These are phyloP conservation scores for Tolypocladium tundrense DNA, from an alignment of 2,329 filamentous ascomycete species.

Conservation along the genomic window DNA sequence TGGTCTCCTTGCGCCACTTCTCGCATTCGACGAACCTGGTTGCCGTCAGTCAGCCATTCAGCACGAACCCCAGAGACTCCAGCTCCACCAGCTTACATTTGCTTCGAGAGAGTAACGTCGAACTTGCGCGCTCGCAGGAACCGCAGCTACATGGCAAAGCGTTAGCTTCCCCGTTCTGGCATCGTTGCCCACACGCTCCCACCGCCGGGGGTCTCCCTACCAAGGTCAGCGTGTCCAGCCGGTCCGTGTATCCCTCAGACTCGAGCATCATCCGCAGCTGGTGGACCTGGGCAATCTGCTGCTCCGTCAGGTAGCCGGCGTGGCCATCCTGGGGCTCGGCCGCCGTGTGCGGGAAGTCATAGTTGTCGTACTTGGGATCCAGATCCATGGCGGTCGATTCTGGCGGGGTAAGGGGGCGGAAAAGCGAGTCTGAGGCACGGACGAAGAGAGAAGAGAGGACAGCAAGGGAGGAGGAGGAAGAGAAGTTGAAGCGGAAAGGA, in stretches of 20 bases:
- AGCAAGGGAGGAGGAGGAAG: background rate
- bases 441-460: background rate
- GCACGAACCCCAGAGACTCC: background rate
- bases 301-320: conserved; percentile 73
- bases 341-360: conserved; percentile 79
- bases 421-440: background rate
- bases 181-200: background rate
- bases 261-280: conserved; percentile 83
- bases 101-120: conserved; percentile 70
- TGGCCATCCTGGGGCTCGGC: conserved; percentile 64
- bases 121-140: conserved; percentile 95
- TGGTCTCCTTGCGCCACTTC: conserved; percentile 80
- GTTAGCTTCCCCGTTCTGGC: background rate
- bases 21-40: conserved; percentile 81
- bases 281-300: conserved; percentile 81
- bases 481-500: background rate
- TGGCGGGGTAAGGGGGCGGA: background rate
- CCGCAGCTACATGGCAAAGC: conserved; percentile 47
- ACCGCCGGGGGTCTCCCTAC: conserved; percentile 36
- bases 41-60: conserved; percentile 10
- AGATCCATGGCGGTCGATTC: conserved; percentile 38
- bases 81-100: conserved; percentile 59
- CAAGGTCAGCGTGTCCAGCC: conserved; percentile 86
- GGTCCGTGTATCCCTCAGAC: conserved; percentile 67
- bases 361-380: conserved; percentile 91